Base-by-base conservation (phyloP, 768 basidiomycete species). In the Russula foetens region DNA sequence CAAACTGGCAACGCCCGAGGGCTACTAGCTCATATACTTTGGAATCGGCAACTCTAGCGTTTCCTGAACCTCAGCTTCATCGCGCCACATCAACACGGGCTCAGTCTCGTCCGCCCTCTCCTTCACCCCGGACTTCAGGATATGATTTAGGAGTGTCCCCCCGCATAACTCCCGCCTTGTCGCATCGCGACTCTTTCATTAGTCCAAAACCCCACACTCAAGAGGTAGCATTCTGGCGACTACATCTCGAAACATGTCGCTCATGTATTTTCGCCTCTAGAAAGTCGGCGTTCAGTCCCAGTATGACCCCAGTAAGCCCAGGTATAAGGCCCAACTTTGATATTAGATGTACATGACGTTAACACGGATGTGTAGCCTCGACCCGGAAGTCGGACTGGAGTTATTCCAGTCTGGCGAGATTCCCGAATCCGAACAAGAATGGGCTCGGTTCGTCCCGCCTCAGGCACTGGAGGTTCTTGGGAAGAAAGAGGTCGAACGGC, bases 391-490 rank as follows among this genome's bases (percentile, higher is more conserved):
- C 67, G 80, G 78, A 28, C 69, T 93, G 21, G 74, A 73, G 48
- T 80, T 76, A 21, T 92, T 92, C 68, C 91, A 93, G 69, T 71
- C 75, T 0, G 86, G 85, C 38, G 73, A 83, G 58, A 74, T 92
- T 4, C 69, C 77, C 2, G 86, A 84, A 48, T 77, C 75, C n/a
- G 84, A 92, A 61, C 82, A 86, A 71, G 89, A 90, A 51, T 98
- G 95, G 96, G 78, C 88, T 67, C 75, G 80, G 31, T 81, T 93
- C 8, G 88, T 95, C 2, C 85, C 92, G 1, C 67, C 74, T n/a
- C 83, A 83, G 66, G 83, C 92, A 0, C 76, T 80, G 17, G 84
- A 86, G 29, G 81, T 84, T 0, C 73, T 98, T 2, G 84, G 86
- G 26, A 83, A 85, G 69, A 71, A 81, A 52, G 93, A 97, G 70